These are phyloP conservation scores for Malassezia globosa DNA, from an alignment of 1,284 basidiomycete species.

Conservation along the genomic window DNA sequence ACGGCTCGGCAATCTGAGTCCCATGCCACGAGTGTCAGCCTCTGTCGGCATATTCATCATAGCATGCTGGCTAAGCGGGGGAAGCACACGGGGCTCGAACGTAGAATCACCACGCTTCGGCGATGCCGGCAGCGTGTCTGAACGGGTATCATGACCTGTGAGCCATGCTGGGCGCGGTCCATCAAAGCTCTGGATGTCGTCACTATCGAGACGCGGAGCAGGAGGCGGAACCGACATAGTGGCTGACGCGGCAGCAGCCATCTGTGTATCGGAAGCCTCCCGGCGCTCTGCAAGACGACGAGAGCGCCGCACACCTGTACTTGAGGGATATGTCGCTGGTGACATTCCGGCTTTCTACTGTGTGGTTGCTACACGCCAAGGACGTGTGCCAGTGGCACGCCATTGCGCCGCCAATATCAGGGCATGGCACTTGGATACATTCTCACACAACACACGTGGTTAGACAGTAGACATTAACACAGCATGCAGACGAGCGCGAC, in stretches of 20 bases:
- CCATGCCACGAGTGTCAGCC: not conserved
- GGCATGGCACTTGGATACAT: too few species aligned
- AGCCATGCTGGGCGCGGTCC: constrained; percentile 9
- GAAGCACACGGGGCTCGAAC: not conserved
- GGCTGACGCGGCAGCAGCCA: too few species aligned
- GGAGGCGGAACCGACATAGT: too few species aligned
- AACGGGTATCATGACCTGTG: not conserved
- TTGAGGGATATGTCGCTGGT: too few species aligned
- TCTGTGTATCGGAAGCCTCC: not conserved
- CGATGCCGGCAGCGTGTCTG: not conserved
- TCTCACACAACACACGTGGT: too few species aligned
- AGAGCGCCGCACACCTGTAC: constrained; percentile 2
- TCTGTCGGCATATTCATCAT: constrained; percentile 2
- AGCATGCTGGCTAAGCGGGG: not conserved
- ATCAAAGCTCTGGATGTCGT: not conserved
- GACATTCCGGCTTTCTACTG: too few species aligned
- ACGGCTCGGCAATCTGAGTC: not conserved
- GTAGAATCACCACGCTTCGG: not conserved
- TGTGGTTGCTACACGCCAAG: too few species aligned
- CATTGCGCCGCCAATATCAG: too few species aligned
- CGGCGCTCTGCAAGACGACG: constrained; percentile 2
- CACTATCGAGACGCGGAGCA: constrained; percentile 1
- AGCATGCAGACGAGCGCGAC: too few species aligned
- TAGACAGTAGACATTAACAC: too few species aligned
- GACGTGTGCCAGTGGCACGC: too few species aligned